phyloP scores from a whole-genome alignment of 768 basidiomycete species.

The Arthromyces matolae region DNA sequence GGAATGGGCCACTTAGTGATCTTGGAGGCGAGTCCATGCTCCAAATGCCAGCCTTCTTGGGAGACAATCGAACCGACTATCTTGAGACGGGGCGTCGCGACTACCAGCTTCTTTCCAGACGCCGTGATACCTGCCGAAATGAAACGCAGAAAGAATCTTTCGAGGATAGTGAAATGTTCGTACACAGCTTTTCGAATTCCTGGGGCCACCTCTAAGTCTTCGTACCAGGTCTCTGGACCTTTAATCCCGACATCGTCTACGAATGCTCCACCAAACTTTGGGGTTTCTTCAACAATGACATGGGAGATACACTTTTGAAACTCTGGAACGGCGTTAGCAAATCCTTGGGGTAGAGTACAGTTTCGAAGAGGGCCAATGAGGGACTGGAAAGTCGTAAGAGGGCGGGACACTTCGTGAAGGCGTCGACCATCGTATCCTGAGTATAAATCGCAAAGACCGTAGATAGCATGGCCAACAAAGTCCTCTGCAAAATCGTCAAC shows the following conservation, averaged over 20 bases:
- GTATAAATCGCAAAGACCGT: conserved; percentile 25
- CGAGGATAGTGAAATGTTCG: conserved; percentile 21
- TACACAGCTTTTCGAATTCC: conserved; percentile 7
- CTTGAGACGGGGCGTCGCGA: neutral
- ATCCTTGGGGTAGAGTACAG: too few species aligned
- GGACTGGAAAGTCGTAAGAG: too few species aligned
- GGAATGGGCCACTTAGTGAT: conserved; percentile 26
- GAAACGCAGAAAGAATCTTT: too few species aligned
- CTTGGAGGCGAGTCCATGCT: conserved; percentile 20
- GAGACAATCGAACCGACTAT: too few species aligned
- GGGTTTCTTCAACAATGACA: too few species aligned
- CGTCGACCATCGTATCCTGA: conserved; percentile 33
- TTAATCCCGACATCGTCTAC: too few species aligned
- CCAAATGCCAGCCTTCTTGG: too few species aligned
- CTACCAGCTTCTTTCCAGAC: neutral
- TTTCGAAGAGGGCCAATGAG: too few species aligned
- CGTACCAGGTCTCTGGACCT: too few species aligned
- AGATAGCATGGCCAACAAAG: conserved; percentile 21
- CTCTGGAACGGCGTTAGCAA: conserved; percentile 24
- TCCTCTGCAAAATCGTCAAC: too few species aligned
- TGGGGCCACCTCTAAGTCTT: conserved; percentile 17
- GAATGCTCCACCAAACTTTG: conserved; percentile 10
- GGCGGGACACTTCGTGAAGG: too few species aligned
- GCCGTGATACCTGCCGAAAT: too few species aligned
- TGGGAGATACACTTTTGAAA: conserved; percentile 24